Evolutionary conservation across 192 early-diverging fungal genomes (phyloP), one percentile per base, ranked within the genome.

Genomic region (Chytriomyces hyalinus): DNA sequence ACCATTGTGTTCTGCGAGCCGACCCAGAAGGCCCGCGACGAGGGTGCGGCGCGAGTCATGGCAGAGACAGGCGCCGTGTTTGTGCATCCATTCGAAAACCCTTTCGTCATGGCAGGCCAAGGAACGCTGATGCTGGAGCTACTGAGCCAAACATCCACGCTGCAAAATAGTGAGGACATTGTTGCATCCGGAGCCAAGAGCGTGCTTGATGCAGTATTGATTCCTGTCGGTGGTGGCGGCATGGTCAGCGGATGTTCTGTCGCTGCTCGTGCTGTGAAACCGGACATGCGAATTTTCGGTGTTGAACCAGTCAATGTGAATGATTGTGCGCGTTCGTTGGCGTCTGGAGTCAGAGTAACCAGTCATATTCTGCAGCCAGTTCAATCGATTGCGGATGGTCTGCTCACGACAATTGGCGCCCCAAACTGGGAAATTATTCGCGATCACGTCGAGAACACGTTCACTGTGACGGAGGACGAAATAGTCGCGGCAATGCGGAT

Each of bases 171-270:
- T 4, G 36, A 36, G 77, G 84, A 50, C 43, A 67, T 43, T 49
- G 51, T 6, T 20, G 24, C 78, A 62, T 57, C 53, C 13, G 15
- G 20, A 57, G 53, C 53, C 53, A 57, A 20, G 20, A n/a, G 53
- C 53, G 53, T 13, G 53, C 75, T 90, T 28, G 88, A 90, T 68
- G 80, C 80, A 15, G 49, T 90, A 0, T 82, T 90, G 26, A 78
- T 88, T 43, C 86, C 88, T n/a, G 80, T 85, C 1, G 88, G 88
- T 6, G 88, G 81, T 4, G 87, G 87, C n/a, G 88, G 88, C 8
- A 78, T 89, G 84, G 24, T 89, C 9, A 73, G 82, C 11, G 88
- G 88, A 7, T 88, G 84, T 51, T 22, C 80, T 6, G 64, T 85
- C 17, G 85, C 87, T 15, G 84, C 77, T 0, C 81, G 85, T 60